A percentile compares a stretch with the other conserved stretches of the same genome.
These are phyloP conservation scores for Leavenworthia alabamica DNA, from an alignment of 345 rosid species.

Conservation along the genomic window DNA sequence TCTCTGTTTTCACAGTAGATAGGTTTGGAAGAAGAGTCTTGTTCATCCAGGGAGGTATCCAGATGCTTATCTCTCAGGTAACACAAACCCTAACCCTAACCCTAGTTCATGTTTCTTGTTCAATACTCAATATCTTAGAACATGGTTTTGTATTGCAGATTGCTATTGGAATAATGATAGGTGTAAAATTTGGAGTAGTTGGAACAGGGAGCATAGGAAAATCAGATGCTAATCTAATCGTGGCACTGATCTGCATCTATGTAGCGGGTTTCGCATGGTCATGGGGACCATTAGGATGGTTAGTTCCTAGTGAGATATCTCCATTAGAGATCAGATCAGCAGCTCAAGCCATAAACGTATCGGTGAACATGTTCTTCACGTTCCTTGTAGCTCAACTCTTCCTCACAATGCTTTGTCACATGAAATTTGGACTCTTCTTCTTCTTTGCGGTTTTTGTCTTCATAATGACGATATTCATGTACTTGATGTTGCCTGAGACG, in stretches of 20 bases:
- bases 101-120: slow-evolving; percentile 2
- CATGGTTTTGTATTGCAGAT: slow-evolving; percentile 26
- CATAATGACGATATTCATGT: slow-evolving; percentile 41
- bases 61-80: slow-evolving; percentile 73
- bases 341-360: slow-evolving; percentile 44
- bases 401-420: slow-evolving; percentile 46
- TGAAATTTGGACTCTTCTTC: slow-evolving; percentile 48
- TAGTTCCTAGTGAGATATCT: slow-evolving; percentile 61
- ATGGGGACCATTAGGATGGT: slow-evolving; percentile 70
- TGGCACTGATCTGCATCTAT: slow-evolving; percentile 38
- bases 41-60: slow-evolving; percentile 67
- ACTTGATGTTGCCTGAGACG: slow-evolving; percentile 39
- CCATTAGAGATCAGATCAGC: slow-evolving; percentile 62
- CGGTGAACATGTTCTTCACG: slow-evolving; percentile 55
- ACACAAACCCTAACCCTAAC: slow-evolving; percentile 5
- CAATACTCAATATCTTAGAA: neutral
- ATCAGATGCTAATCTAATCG: slow-evolving; percentile 31
- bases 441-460: slow-evolving; percentile 41
- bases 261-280: slow-evolving; percentile 59
- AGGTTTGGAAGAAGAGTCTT: slow-evolving; percentile 55
- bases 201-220: slow-evolving; percentile 36
- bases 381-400: slow-evolving; percentile 56
- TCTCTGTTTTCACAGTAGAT: slow-evolving; percentile 53
- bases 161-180: slow-evolving; percentile 37
- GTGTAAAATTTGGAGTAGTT: slow-evolving; percentile 40